A percentile compares a stretch with the other conserved stretches of the same genome.
Conservation (phyloP, 257 asterid genomes). For the Misopates orontium region DNA sequence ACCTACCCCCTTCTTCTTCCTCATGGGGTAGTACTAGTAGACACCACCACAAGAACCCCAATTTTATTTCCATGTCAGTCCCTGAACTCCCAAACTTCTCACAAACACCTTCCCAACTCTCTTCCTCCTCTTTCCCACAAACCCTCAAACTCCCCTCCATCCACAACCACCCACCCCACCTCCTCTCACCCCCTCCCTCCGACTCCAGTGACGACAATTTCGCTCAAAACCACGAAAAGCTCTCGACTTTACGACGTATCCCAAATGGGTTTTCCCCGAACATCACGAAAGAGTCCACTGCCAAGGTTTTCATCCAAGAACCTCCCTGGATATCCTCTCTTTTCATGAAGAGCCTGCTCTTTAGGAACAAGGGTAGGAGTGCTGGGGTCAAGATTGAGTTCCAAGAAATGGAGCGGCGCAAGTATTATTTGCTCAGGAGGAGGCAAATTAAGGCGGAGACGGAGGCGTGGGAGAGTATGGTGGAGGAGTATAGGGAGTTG, state of each 20-base stretch:
- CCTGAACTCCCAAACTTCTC: slow-evolving; percentile 44
- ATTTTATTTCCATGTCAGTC: slow-evolving; percentile 38
- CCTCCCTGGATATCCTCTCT: slow-evolving; percentile 89
- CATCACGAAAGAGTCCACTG: slow-evolving; percentile 34
- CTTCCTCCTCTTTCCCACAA: slow-evolving; percentile 67
- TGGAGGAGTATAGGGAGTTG: slow-evolving; percentile 79
- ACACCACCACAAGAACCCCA: slow-evolving; percentile 34
- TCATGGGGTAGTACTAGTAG: slow-evolving; percentile 37
- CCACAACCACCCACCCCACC: slow-evolving; percentile 39
- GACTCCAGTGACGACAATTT: slow-evolving; percentile 61
- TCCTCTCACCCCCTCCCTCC: slow-evolving; percentile 52
- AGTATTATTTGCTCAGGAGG: slow-evolving; percentile 61
- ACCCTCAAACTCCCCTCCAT: slow-evolving; percentile 60
- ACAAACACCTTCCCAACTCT: slow-evolving; percentile 36
- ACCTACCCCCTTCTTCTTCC: slow-evolving; percentile 20
- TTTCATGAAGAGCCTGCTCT: slow-evolving; percentile 63
- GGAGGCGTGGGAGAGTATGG: slow-evolving; percentile 94
- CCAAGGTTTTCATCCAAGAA: slow-evolving; percentile 67
- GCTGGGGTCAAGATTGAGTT: slow-evolving; percentile 64
- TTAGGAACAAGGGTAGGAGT: slow-evolving; percentile 43
- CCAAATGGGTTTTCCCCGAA: slow-evolving; percentile 44
- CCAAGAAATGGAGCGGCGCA: slow-evolving; percentile 76
- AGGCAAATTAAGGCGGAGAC: slow-evolving; percentile 84
- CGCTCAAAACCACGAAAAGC: slow-evolving; percentile 37
- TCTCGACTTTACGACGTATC: slow-evolving; percentile 39